Evolutionary conservation across 768 basidiomycete genomes (phyloP).

Genomic region (Hemileccinum impolitum): DNA sequence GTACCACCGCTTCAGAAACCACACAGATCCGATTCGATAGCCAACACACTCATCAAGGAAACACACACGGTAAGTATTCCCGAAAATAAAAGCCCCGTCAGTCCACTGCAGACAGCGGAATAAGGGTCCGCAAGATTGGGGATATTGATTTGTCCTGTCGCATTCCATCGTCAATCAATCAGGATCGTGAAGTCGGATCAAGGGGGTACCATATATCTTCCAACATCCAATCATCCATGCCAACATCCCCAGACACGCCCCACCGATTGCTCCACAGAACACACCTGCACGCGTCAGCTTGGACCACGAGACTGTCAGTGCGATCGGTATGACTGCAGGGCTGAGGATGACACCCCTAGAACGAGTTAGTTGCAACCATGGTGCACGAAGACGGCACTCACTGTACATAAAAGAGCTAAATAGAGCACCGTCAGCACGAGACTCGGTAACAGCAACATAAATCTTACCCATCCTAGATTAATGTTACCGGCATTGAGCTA

Average conservation of each 20-base stretch:
- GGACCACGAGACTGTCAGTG: constrained; percentile 44
- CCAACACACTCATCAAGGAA: constrained; percentile 33
- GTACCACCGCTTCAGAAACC: constrained; percentile 2
- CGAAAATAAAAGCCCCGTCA: constrained; percentile 37
- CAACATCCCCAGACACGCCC: constrained; percentile 41
- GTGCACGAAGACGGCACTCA: constrained; percentile 9
- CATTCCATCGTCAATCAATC: neutral
- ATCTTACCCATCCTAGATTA: constrained; percentile 44
- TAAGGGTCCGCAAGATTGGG: constrained; percentile 37
- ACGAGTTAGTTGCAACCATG: neutral
- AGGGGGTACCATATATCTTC: constrained; percentile 42
- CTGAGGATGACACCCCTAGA: constrained; percentile 46
- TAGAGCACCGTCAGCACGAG: constrained; percentile 2
- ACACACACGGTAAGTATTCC: constrained; percentile 35
- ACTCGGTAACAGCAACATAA: neutral
- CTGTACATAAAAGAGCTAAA: constrained; percentile 45
- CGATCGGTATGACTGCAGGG: constrained; percentile 50
- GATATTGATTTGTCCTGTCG: constrained; percentile 34
- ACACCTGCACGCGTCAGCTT: constrained; percentile 42
- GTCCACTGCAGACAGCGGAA: constrained; percentile 38
- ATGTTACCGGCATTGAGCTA: constrained; percentile 45
- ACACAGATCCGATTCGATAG: neutral
- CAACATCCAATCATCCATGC: constrained; percentile 52
- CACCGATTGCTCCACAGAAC: constrained; percentile 39
- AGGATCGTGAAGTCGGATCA: neutral